Evolutionary conservation across 805 yeast genomes (phyloP), one percentile per base, ranked within the genome.

Genomic region (Candida schatavii): DNA sequence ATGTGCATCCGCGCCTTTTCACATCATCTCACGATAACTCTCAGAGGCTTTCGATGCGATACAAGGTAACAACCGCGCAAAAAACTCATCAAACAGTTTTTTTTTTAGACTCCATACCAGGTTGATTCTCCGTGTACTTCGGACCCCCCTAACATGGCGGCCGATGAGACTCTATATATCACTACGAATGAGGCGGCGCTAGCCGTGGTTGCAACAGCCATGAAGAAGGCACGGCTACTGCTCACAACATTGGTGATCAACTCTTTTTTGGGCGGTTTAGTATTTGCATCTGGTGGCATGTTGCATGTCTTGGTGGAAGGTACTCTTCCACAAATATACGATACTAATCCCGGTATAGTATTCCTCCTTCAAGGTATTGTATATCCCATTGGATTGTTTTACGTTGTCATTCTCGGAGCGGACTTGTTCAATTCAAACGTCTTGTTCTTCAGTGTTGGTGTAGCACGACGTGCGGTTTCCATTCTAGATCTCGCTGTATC

Each of bases 111-210:
- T n/a, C n/a, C n/a, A n/a, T n/a, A n/a, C n/a, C n/a, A n/a, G n/a
- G n/a, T n/a, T n/a, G n/a, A n/a, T n/a, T n/a, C n/a, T n/a, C n/a
- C n/a, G n/a, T n/a, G n/a, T n/a, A n/a, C n/a, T n/a, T n/a, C n/a
- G n/a, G n/a, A n/a, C n/a, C n/a, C n/a, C n/a, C n/a, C n/a, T n/a
- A n/a, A n/a, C n/a, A n/a, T n/a, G n/a, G 55, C 54, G 63, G 52
- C 41, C 10, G 61, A 54, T 34, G 66, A 62, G 19, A 49, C 57
- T 17, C 40, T 71, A 49, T 86, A 84, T 52, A 72, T 84, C 38
- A 79, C 88, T 3, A 86, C 91, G 5, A 81, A 85, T 62, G 95
- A 86, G 52, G 81, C 91, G 2, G 93, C 93, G 0, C 61, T 86
- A 39, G 93, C 95, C 0, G 83, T 85, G 31, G 91, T 85, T 15